These are phyloP conservation scores for Syzygium malaccense DNA, from an alignment of 441 rosid genomes.

Conservation along the genomic window DNA sequence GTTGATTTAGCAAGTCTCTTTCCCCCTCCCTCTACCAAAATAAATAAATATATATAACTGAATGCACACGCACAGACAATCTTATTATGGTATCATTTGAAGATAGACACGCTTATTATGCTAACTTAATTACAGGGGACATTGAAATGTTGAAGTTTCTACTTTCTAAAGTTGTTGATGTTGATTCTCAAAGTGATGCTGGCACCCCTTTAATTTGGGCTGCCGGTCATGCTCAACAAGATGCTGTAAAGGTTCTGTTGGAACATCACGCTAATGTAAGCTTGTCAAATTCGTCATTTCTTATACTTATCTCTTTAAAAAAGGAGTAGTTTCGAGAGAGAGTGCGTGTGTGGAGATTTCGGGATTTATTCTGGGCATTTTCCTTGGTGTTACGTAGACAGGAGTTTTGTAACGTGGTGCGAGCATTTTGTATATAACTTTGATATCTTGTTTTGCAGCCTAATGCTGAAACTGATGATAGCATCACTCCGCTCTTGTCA, in stretches of 20 bases:
- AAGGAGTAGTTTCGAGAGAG: background rate
- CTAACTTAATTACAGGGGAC: constrained; percentile 41
- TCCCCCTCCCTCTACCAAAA: too few species aligned
- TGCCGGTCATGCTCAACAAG: constrained; percentile 79
- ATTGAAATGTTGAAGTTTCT: constrained; percentile 56
- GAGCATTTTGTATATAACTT: background rate
- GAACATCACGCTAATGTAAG: constrained; percentile 72
- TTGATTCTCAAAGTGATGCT: constrained; percentile 81
- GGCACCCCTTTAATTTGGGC: constrained; percentile 95
- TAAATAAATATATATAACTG: too few species aligned
- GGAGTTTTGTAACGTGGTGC: background rate
- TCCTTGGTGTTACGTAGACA: background rate
- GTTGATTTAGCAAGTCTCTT: background rate
- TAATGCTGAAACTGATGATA: constrained; percentile 79
- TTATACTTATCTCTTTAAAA: background rate
- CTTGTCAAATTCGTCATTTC: background rate
- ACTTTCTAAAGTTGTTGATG: constrained; percentile 54
- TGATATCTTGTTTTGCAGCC: constrained; percentile 45
- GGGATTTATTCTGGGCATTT: background rate
- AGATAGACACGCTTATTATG: background rate
- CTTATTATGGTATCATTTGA: background rate
- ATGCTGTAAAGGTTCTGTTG: constrained; percentile 64
- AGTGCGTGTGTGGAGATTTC: background rate
- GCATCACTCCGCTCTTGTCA: constrained; percentile 74
- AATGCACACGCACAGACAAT: background rate